Percentiles rank a stretch among this genome's conserved stretches.
phyloP scores from a whole-genome alignment of 345 rosid species.

The Arabidopsis thaliana region DNA sequence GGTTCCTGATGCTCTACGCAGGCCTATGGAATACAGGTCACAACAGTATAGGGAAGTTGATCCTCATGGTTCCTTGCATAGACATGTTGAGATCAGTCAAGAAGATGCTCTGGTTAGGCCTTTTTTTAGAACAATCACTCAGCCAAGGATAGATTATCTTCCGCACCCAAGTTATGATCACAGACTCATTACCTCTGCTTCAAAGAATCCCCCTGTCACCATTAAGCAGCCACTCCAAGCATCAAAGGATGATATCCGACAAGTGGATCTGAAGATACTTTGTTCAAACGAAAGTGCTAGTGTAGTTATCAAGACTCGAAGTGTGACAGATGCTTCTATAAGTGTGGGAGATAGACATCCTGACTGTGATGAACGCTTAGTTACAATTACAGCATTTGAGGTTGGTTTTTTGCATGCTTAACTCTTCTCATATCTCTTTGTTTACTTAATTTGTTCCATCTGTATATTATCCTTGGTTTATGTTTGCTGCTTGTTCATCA shows the following conservation, averaged over 20 bases:
- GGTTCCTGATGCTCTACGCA: conserved; percentile 20
- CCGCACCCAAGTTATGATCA: not conserved
- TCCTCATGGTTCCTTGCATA: conserved; percentile 35
- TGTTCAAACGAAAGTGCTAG: conserved; percentile 62
- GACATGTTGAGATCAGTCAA: not conserved
- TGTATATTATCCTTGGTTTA: conserved; percentile 13
- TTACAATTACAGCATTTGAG: conserved; percentile 61
- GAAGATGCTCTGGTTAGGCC: not conserved
- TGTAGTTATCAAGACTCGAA: conserved; percentile 61
- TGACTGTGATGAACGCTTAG: conserved; percentile 71
- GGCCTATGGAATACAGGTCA: not conserved
- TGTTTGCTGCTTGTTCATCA: conserved; percentile 41
- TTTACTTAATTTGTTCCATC: conserved; percentile 3
- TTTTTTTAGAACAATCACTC: not conserved
- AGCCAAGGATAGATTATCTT: not conserved
- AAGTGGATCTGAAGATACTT: conserved; percentile 63
- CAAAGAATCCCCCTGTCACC: conserved; percentile 47
- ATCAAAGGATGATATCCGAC: conserved; percentile 42
- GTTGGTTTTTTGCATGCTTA: conserved; percentile 45
- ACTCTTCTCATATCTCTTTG: conserved; percentile 8
- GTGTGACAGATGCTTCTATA: conserved; percentile 64
- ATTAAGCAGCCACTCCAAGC: conserved; percentile 51
- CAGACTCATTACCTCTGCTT: not conserved
- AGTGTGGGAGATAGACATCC: conserved; percentile 52
- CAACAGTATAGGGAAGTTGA: conserved; percentile 10